A percentile compares a stretch with the other conserved stretches of the same genome.
Evolutionary conservation across 2,329 filamentous ascomycete species (phyloP).

Genomic region (Penicillium sp.): DNA sequence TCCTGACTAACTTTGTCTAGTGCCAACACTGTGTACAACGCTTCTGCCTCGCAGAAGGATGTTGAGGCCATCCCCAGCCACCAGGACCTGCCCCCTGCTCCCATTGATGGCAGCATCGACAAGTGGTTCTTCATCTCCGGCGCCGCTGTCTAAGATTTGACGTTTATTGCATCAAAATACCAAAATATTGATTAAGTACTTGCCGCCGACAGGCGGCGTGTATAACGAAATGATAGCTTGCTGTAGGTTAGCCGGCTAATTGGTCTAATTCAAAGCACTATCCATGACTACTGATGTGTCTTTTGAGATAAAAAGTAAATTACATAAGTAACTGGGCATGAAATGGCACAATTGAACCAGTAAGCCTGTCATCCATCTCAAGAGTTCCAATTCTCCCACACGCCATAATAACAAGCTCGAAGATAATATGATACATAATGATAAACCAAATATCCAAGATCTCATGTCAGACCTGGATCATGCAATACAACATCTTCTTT

Average conservation of each 20-base stretch:
- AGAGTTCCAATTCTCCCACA: not conserved
- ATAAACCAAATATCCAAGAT: not conserved
- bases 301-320: not conserved
- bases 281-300: not conserved
- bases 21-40: slow-evolving; percentile 65
- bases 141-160: slow-evolving; percentile 64
- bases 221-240: slow-evolving; percentile 2
- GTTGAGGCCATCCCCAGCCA: slow-evolving; percentile 71
- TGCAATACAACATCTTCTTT: not conserved
- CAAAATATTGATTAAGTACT: slow-evolving; percentile 16
- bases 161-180: slow-evolving; percentile 17
- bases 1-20: slow-evolving; percentile 42
- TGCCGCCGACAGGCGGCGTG: slow-evolving; percentile 3
- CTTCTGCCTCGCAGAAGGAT: slow-evolving; percentile 62
- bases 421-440: slow-evolving; percentile 13
- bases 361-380: not conserved
- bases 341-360: not conserved
- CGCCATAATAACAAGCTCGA: slow-evolving; percentile 5
- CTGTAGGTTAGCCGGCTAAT: not conserved
- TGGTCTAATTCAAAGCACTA: not conserved
- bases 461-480: not conserved
- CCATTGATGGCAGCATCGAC: slow-evolving; percentile 94
- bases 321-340: too few relatives aligned
- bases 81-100: slow-evolving; percentile 75
- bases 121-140: slow-evolving; percentile 99